These are phyloP conservation scores for Raffaelea deltoideospora DNA, from an alignment of 2,329 filamentous ascomycete species.

Conservation along the genomic window DNA sequence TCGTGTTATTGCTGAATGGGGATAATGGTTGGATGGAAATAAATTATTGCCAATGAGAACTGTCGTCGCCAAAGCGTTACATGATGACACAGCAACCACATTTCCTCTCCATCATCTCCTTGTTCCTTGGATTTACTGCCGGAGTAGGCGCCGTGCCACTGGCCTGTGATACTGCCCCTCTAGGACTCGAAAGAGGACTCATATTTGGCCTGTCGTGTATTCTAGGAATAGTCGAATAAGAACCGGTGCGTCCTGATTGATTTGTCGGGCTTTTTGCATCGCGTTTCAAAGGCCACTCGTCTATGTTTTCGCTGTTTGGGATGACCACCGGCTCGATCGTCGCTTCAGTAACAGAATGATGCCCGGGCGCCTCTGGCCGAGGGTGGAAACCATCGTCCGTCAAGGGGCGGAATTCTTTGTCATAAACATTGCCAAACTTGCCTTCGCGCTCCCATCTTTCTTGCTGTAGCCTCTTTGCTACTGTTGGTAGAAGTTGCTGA, in stretches of 20 bases:
- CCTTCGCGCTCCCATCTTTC: constrained; percentile 92
- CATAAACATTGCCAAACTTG: constrained; percentile 70
- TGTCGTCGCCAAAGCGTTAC: too few species aligned
- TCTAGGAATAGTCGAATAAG: constrained; percentile 50
- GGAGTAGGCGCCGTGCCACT: constrained; percentile 33
- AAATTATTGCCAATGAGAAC: too few species aligned
- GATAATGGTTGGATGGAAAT: too few species aligned
- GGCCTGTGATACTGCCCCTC: constrained; percentile 26
- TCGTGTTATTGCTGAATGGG: too few species aligned
- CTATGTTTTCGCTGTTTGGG: background rate
- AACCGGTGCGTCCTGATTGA: constrained; percentile 27
- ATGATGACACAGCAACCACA: constrained; percentile 64
- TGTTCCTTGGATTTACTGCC: constrained; percentile 30
- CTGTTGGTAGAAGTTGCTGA: constrained; percentile 87
- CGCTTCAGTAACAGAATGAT: constrained; percentile 1
- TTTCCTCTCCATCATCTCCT: constrained; percentile 33
- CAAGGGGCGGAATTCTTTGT: constrained; percentile 73
- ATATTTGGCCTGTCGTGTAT: constrained; percentile 30
- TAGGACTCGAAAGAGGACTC: constrained; percentile 29
- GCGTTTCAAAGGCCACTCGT: constrained; percentile 40
- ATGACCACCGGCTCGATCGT: background rate
- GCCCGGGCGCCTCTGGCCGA: constrained; percentile 22
- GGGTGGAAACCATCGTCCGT: constrained; percentile 46
- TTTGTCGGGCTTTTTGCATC: constrained; percentile 33
- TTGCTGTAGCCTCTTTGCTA: constrained; percentile 79